Percentiles rank a stretch among this genome's conserved stretches.
phyloP scores from a whole-genome alignment of 2,329 filamentous ascomycete species.

The Penicillium frequentans region DNA sequence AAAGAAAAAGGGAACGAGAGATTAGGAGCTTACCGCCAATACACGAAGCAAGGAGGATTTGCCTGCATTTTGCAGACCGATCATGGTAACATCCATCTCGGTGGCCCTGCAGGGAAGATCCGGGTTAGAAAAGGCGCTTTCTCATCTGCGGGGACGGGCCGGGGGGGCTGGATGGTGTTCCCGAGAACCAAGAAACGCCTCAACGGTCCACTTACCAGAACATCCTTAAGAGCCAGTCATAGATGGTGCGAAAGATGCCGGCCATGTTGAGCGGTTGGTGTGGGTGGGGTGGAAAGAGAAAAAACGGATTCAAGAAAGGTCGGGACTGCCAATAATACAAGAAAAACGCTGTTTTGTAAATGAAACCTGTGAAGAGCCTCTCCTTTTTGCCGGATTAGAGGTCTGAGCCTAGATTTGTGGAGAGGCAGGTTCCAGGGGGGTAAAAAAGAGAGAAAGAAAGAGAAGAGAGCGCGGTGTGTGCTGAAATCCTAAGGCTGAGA shows the following conservation, averaged over 20 bases:
- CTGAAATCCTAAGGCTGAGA: not conserved
- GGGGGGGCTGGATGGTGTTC: constrained; percentile 19
- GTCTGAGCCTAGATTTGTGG: not conserved
- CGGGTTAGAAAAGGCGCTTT: constrained; percentile 13
- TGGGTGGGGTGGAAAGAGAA: not conserved
- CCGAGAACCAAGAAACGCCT: constrained; percentile 25
- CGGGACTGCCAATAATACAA: not conserved
- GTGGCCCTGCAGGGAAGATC: constrained; percentile 68
- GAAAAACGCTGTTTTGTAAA: not conserved
- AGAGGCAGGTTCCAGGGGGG: not conserved
- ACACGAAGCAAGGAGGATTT: constrained; percentile 95
- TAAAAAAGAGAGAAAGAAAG: constrained; percentile 4
- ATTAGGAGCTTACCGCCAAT: constrained; percentile 71
- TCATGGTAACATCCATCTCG: constrained; percentile 99
- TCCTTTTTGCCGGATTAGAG: not conserved
- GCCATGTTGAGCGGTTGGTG: constrained; percentile 64
- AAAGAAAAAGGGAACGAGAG: constrained; percentile 1
- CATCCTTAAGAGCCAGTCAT: constrained; percentile 96
- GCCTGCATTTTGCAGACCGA: constrained; percentile 95
- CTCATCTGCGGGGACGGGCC: constrained; percentile 36
- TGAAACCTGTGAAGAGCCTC: not conserved
- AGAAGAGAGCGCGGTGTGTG: not conserved
- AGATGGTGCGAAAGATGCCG: constrained; percentile 87
- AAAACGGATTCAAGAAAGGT: not conserved
- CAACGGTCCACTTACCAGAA: constrained; percentile 73